Percentiles rank a stretch among this genome's conserved stretches.
phyloP scores from a whole-genome alignment of 108 stramenopile species.

The Skeletonema costatum region DNA sequence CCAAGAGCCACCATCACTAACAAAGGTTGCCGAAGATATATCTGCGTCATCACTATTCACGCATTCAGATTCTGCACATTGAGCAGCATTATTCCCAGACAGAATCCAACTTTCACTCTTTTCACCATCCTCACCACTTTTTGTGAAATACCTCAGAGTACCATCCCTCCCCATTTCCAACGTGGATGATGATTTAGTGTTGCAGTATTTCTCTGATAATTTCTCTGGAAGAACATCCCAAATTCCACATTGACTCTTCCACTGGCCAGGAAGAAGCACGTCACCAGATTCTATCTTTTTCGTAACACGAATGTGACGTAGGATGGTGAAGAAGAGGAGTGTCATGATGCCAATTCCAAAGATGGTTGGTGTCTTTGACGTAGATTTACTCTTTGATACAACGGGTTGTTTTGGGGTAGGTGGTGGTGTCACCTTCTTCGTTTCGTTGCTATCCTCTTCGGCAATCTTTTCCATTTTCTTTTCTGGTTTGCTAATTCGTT shows the following conservation, averaged over 20 bases:
- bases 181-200: conserved; percentile 21
- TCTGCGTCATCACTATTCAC: neutral
- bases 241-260: conserved; percentile 41
- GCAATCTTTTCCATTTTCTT: conserved; percentile 9
- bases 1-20: neutral
- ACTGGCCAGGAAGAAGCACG: conserved; percentile 29
- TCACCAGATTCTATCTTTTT: conserved; percentile 14
- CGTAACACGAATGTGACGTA: conserved; percentile 20
- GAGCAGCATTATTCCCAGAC: conserved; percentile 2
- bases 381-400: conserved; percentile 1
- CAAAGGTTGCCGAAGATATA: neutral
- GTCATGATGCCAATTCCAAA: conserved; percentile 6
- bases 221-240: conserved; percentile 27
- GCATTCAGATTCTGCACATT: conserved; percentile 1
- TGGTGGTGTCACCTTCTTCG: neutral
- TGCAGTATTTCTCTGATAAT: conserved; percentile 1
- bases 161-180: conserved; percentile 39
- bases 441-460: conserved; percentile 5
- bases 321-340: conserved; percentile 9
- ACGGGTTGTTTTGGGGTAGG: neutral
- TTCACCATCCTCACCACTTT: conserved; percentile 5
- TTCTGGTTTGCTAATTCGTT: neutral
- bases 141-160: conserved; percentile 26
- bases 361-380: conserved; percentile 5
- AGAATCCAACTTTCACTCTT: conserved; percentile 5